A percentile compares a stretch with the other conserved stretches of the same genome.
Evolutionary conservation across 192 early-diverging fungal genomes (phyloP).

Genomic region (Coemansia interrupta): DNA sequence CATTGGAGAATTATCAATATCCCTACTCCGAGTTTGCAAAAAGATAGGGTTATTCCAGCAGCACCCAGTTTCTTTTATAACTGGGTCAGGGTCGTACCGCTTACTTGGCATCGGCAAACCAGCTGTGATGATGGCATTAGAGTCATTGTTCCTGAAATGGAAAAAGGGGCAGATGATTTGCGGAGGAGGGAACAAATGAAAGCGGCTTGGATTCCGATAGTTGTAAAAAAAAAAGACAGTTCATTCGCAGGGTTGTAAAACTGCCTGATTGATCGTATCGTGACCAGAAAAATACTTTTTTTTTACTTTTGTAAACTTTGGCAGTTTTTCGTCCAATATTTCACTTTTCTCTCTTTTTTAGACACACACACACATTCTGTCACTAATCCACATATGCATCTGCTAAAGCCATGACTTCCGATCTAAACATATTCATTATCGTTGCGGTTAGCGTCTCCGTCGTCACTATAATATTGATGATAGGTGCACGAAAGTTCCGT

Average conservation of each 20-base stretch:
- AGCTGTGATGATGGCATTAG: background rate
- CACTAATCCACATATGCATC: background rate
- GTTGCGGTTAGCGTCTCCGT: constrained; percentile 21
- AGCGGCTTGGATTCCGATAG: too few relatives aligned
- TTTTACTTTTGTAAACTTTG: background rate
- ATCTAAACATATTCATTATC: constrained; percentile 26
- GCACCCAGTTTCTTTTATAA: background rate
- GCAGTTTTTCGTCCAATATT: background rate
- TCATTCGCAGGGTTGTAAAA: too few relatives aligned
- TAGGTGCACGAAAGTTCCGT: constrained; percentile 24
- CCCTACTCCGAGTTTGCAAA: background rate
- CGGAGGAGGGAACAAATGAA: too few relatives aligned
- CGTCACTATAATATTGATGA: constrained; percentile 15
- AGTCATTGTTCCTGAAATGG: too few relatives aligned
- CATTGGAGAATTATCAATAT: background rate
- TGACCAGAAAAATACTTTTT: background rate
- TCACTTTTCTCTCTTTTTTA: background rate
- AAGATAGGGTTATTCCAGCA: background rate
- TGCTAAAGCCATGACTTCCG: constrained; percentile 17
- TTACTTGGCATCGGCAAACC: background rate
- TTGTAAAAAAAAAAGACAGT: too few relatives aligned
- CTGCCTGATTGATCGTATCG: too few relatives aligned
- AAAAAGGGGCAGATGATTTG: too few relatives aligned
- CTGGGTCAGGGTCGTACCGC: background rate
- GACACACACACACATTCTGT: background rate